These are phyloP conservation scores for Endocarpon pusillum DNA, from an alignment of 495 filamentous ascomycete genomes.

Conservation along the genomic window DNA sequence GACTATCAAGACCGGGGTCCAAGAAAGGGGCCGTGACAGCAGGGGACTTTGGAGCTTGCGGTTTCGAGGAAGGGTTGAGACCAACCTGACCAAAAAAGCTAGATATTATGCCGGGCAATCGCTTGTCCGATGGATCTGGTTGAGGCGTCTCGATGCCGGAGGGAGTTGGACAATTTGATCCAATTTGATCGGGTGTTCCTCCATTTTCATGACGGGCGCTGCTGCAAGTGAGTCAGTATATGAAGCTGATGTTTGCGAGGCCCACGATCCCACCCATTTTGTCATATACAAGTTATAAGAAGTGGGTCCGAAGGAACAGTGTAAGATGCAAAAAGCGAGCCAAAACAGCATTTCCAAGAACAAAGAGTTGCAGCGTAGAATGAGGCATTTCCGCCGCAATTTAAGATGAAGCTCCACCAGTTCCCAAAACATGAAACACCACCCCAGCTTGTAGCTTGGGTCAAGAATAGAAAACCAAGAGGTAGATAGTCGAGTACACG, in stretches of 20 bases:
- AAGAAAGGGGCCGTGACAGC: slow-evolving; percentile 24
- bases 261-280: background rate
- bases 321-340: too few species aligned
- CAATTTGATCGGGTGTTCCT: slow-evolving; percentile 55
- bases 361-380: too few species aligned
- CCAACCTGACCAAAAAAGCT: slow-evolving; percentile 97
- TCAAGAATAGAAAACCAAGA: slow-evolving; percentile 3
- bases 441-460: background rate
- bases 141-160: slow-evolving; percentile 76
- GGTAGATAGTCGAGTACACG: slow-evolving; percentile 12
- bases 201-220: slow-evolving; percentile 43
- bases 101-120: slow-evolving; percentile 70
- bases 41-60: slow-evolving; percentile 32
- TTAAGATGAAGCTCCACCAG: too few species aligned
- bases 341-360: too few species aligned
- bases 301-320: background rate
- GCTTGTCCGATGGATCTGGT: slow-evolving; percentile 77
- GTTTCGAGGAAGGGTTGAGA: slow-evolving; percentile 40
- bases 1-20: slow-evolving; percentile 18
- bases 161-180: slow-evolving; percentile 60
- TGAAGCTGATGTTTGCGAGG: too few species aligned
- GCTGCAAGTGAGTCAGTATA: too few species aligned
- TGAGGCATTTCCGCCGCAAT: too few species aligned
- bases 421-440: too few species aligned
- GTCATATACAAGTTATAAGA: background rate